Base-by-base conservation (phyloP, 345 rosid species). In the Mercurialis annua region DNA sequence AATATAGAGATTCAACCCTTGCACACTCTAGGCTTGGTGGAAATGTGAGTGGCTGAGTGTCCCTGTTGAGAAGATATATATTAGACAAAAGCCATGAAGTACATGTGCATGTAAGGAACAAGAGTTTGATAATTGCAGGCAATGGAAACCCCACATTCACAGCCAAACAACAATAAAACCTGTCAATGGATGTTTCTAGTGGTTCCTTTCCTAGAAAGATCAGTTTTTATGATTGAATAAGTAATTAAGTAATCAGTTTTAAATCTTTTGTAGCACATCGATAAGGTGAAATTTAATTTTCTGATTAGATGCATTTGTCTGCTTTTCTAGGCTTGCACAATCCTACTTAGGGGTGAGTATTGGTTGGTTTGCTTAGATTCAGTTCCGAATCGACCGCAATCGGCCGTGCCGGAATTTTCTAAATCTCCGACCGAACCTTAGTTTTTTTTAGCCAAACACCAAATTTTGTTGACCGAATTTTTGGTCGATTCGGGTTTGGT, bases 21-120 rank as follows among this genome's bases (percentile, higher is more conserved):
- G n/a, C n/a, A n/a, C n/a, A n/a, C n/a, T n/a, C n/a, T n/a, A n/a
- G n/a, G n/a, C n/a, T n/a, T n/a, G n/a, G n/a, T n/a, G n/a, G n/a
- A n/a, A n/a, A n/a, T n/a, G n/a, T n/a, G n/a, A n/a, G n/a, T n/a
- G n/a, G n/a, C n/a, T n/a, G n/a, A n/a, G n/a, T n/a, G n/a, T n/a
- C n/a, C n/a, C n/a, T n/a, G n/a, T n/a, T n/a, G n/a, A n/a, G n/a
- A n/a, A n/a, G n/a, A n/a, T n/a, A n/a, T n/a, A n/a, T n/a, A 58
- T 21, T 38, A 59, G 72, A 69, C 66, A 59, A 6, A 38, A 69
- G 7, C n/a, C 50, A 59, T 26, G 51, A 6, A 59, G n/a, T 59
- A 49, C 72, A 69, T 59, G 59, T 36, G 66, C 64, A 23, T 18
- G 43, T 3, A 30, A 27, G 10, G 15, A 18, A 14, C 26, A 60